Evolutionary conservation across 495 filamentous ascomycete genomes (phyloP).

Genomic region (Tuber umbilicatum): DNA sequence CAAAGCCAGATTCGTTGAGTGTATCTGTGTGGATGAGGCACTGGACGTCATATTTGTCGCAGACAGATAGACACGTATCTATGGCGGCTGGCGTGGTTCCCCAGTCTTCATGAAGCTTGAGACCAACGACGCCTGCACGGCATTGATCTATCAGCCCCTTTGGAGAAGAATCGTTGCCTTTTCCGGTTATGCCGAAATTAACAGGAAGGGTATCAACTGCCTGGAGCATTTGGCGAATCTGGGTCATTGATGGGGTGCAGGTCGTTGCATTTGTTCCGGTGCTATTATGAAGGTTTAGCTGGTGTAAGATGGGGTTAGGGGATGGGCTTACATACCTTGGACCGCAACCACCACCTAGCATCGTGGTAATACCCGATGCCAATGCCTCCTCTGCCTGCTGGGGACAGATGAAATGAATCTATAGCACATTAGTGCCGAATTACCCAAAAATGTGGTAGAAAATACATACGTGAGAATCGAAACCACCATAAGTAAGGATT

Average conservation of each 20-base stretch:
- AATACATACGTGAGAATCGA: constrained; percentile 63
- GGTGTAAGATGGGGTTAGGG: not conserved
- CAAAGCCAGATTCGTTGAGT: constrained; percentile 93
- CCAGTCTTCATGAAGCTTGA: constrained; percentile 99
- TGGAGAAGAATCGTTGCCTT: constrained; percentile 82
- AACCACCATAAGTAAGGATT: constrained; percentile 86
- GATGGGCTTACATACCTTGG: constrained; percentile 54
- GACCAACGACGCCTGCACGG: constrained; percentile 73
- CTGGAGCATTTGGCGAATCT: constrained; percentile 89
- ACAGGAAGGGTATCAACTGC: constrained; percentile 79
- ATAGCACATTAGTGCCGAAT: not conserved
- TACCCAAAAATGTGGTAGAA: not conserved
- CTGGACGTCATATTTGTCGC: constrained; percentile 86
- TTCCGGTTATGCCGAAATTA: constrained; percentile 91
- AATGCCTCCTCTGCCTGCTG: constrained; percentile 86
- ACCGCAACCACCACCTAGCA: constrained; percentile 91
- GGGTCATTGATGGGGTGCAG: constrained; percentile 78
- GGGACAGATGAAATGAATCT: constrained; percentile 91
- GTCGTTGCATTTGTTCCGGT: constrained; percentile 95
- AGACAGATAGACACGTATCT: constrained; percentile 78
- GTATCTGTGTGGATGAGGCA: constrained; percentile 98
- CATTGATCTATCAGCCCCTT: constrained; percentile 72
- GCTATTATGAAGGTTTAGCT: constrained; percentile 44
- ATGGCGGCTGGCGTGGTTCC: constrained; percentile 88
- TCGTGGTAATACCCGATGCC: constrained; percentile 81